Percentiles rank a stretch among this genome's conserved stretches.
phyloP scores from a whole-genome alignment of 371 early-diverging fungal genomes.

The Zychaea mexicana region DNA sequence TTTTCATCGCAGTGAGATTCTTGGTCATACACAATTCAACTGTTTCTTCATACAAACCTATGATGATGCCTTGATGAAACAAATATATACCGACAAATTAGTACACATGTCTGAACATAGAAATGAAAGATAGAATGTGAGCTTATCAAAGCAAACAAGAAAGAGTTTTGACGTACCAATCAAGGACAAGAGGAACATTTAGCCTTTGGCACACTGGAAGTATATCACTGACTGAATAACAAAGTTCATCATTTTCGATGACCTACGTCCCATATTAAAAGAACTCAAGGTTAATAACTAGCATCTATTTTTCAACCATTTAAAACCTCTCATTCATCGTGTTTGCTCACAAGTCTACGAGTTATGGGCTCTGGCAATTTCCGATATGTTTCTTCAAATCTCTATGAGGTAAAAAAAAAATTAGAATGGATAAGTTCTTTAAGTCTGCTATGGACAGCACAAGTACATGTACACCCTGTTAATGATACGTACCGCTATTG shows the following conservation, averaged over 20 bases:
- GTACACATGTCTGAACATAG: too few species aligned
- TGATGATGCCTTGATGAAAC: conserved; percentile 39
- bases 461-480: too few species aligned
- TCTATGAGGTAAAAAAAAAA: conserved; percentile 11
- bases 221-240: conserved; percentile 47
- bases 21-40: too few species aligned
- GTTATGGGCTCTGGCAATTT: conserved; percentile 36
- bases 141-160: too few species aligned
- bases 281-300: too few species aligned
- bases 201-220: conserved; percentile 48
- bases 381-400: conserved; percentile 41
- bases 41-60: conserved; percentile 26
- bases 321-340: background rate
- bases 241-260: conserved; percentile 52
- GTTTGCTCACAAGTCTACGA: conserved; percentile 25
- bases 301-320: too few species aligned
- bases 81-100: too few species aligned
- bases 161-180: conserved; percentile 52
- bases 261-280: too few species aligned
- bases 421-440: too few species aligned
- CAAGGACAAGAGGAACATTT: conserved; percentile 45
- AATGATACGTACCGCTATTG: conserved; percentile 29
- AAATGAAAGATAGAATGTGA: too few species aligned
- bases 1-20: background rate
- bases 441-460: too few species aligned